phyloP scores from a whole-genome alignment of 2,329 filamentous ascomycete genomes.

The Metarhizium humberi region DNA sequence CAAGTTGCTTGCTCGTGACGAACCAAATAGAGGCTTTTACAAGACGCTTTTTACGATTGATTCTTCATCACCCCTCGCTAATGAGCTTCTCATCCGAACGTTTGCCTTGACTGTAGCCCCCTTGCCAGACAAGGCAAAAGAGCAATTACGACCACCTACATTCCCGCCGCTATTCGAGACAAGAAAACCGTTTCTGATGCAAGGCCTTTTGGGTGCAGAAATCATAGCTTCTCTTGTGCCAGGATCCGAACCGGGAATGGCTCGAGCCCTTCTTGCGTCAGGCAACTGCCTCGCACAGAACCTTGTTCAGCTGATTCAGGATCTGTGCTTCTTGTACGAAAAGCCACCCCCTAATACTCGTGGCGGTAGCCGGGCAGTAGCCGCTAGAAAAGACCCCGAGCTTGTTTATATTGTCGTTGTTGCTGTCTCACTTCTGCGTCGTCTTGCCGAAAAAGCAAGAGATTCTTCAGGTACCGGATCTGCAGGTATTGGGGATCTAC shows the following conservation, averaged over 20 bases:
- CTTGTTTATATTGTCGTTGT: slow-evolving; percentile 57
- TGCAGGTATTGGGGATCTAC: slow-evolving; percentile 47
- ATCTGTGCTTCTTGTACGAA: slow-evolving; percentile 58
- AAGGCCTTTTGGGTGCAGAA: slow-evolving; percentile 83
- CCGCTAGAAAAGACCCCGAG: slow-evolving; percentile 36
- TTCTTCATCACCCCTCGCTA: slow-evolving; percentile 50
- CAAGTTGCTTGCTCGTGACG: slow-evolving; percentile 84
- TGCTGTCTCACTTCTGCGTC: slow-evolving; percentile 57
- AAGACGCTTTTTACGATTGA: slow-evolving; percentile 73
- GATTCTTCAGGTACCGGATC: slow-evolving; percentile 42
- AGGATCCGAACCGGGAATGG: slow-evolving; percentile 60
- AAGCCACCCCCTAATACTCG: slow-evolving; percentile 10
- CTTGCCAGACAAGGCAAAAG: slow-evolving; percentile 56
- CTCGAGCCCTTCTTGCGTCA: slow-evolving; percentile 72
- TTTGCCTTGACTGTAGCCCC: slow-evolving; percentile 83
- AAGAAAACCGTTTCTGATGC: slow-evolving; percentile 83
- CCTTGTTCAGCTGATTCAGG: slow-evolving; percentile 64
- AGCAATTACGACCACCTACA: slow-evolving; percentile 47
- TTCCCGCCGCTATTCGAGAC: slow-evolving; percentile 64
- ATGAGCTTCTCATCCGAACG: slow-evolving; percentile 75
- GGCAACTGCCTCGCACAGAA: slow-evolving; percentile 77
- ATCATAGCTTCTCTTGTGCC: slow-evolving; percentile 72
- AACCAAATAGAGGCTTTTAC: slow-evolving; percentile 83
- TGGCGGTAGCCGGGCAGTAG: slow-evolving; percentile 22
- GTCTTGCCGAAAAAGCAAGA: slow-evolving; percentile 57